These are phyloP conservation scores for Aspergillus baeticus DNA, from an alignment of 495 filamentous ascomycete genomes.

Conservation along the genomic window DNA sequence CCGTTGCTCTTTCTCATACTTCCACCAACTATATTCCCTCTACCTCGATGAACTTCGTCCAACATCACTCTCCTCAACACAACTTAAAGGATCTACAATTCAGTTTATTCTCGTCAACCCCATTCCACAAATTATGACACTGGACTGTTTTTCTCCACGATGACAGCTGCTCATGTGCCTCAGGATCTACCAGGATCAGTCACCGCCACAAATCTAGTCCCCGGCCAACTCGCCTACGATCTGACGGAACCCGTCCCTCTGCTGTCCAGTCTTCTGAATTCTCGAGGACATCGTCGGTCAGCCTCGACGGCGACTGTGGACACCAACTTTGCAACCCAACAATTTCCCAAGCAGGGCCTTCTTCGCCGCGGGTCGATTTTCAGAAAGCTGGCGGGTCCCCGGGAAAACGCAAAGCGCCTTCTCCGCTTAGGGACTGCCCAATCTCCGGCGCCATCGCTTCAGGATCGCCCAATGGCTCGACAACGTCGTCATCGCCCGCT, in stretches of 20 bases:
- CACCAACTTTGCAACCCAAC: constrained; percentile 24
- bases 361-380: constrained; percentile 34
- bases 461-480: constrained; percentile 20
- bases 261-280: constrained; percentile 28
- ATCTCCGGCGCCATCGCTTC: constrained; percentile 24
- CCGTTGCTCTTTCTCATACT: constrained; percentile 1
- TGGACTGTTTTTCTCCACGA: constrained; percentile 18
- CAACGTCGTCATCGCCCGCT: constrained; percentile 32
- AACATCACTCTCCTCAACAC: not conserved
- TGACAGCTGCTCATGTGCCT: constrained; percentile 36
- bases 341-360: constrained; percentile 22
- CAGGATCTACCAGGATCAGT: constrained; percentile 29
- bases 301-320: constrained; percentile 12
- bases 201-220: constrained; percentile 19
- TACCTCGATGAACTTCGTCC: not conserved
- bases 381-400: constrained; percentile 46
- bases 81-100: not conserved
- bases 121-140: constrained; percentile 19
- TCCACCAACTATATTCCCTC: not conserved
- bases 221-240: constrained; percentile 20
- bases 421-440: constrained; percentile 43
- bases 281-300: constrained; percentile 27
- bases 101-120: not conserved
- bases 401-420: constrained; percentile 51
- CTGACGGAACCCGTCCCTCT: constrained; percentile 19